Base-by-base conservation (phyloP, 192 early-diverging fungal genomes). In the Coemansia sp. region DNA sequence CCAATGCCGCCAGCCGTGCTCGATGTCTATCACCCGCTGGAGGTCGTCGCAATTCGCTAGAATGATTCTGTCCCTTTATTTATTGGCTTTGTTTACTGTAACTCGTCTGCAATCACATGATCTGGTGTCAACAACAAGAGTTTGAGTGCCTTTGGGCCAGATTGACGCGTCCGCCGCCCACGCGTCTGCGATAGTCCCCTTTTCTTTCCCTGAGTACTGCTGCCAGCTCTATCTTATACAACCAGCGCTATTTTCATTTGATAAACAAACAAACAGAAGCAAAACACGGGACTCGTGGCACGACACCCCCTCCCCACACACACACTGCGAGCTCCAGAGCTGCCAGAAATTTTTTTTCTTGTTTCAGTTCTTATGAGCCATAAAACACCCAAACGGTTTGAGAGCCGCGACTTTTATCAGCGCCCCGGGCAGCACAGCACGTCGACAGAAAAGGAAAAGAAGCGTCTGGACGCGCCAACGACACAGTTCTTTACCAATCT, bases 331-430 rank as follows among this genome's bases (percentile, higher is more conserved):
- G 42, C 42, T 44, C 42, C 18, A n/a, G 42, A 44, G 19, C 42
- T 44, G 42, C 19, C 6, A 44, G 19, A 44, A 44, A 44, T 7
- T 43, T 21, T 44, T 44, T n/a, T 44, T 19, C 42, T 44, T 44
- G 42, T 44, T 44, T 44, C 27, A 16, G 48, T 50, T 50, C 24
- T 16, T 50, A 77, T 78, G 75, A 68, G 58, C 60, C 64, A 45
- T 28, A 29, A 51, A 11, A 71, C 74, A 8, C 69, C 74, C 9
- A 63, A 57, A 47, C 64, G 43, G 56, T 24, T 57, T 38, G 68
- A 63, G 69, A 67, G 65, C 69, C 74, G 69, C 58, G 74, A 77
- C 44, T 29, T 46, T 48, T 78, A 78, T 62, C 69, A 64, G 32
- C 68, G 74, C 61, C 68, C 74, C 35, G 75, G 75, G 24, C 75